Percentiles rank a stretch among this genome's conserved stretches.
These are phyloP conservation scores for Penicillium soppii DNA, from an alignment of 495 filamentous ascomycete genomes.

Conservation along the genomic window DNA sequence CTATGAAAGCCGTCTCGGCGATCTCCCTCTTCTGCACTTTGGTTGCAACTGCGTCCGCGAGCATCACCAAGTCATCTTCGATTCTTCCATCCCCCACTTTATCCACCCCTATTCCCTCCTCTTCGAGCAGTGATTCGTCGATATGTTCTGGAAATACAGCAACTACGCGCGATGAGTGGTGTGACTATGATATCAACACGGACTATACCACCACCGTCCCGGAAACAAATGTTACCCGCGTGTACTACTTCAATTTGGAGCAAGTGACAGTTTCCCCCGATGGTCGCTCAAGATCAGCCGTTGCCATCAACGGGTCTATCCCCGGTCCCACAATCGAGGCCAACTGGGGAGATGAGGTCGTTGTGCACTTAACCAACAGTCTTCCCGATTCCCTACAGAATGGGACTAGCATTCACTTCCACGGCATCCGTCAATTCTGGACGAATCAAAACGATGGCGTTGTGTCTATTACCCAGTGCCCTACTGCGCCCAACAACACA, in stretches of 20 bases:
- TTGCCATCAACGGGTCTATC: constrained; percentile 72
- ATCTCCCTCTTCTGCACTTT: background rate
- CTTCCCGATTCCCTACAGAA: constrained; percentile 70
- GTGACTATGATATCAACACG: constrained; percentile 52
- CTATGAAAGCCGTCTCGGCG: background rate
- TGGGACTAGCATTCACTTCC: constrained; percentile 53
- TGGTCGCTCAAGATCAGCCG: constrained; percentile 54
- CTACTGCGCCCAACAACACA: constrained; percentile 56
- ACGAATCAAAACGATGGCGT: constrained; percentile 60
- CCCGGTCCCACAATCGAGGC: constrained; percentile 60
- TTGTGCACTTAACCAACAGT: constrained; percentile 68
- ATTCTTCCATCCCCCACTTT: background rate
- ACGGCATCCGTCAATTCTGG: constrained; percentile 48
- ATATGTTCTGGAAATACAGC: constrained; percentile 40
- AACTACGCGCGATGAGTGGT: constrained; percentile 38
- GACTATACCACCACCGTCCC: constrained; percentile 51
- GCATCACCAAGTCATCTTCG: background rate
- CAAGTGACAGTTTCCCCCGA: constrained; percentile 63
- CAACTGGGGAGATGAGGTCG: constrained; percentile 64
- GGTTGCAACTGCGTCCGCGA: background rate
- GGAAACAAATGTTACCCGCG: constrained; percentile 32
- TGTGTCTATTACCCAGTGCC: constrained; percentile 67
- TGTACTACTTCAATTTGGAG: constrained; percentile 32
- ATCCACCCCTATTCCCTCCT: background rate
- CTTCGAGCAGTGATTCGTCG: background rate